Evolutionary conservation across 2,329 filamentous ascomycete species (phyloP), one percentile per base, ranked within the genome.

Genomic region (Colletotrichum phormii): DNA sequence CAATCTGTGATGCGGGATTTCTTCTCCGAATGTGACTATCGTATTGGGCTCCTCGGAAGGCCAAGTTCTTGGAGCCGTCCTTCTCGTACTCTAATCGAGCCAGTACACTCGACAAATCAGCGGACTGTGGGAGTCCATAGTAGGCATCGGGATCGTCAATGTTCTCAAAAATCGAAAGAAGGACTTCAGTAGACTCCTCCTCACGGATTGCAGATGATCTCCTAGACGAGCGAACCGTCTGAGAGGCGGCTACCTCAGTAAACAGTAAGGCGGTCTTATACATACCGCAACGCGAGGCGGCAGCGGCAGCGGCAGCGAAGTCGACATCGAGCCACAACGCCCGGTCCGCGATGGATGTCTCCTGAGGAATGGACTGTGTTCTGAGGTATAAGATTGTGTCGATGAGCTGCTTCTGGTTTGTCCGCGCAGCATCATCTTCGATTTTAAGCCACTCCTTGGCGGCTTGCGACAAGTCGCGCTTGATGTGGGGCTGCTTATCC

Each of bases 91-190:
- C 95, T 5, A 98, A 88, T 11, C 94, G 92, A 63, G 93, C 90
- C 71, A 98, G 86, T 1, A 98, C 93, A 12, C 93, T 94, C 18
- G 89, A 86, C 18, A 99, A 84, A 70, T 91, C 95, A 7, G 95
- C 89, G 53, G 90, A 90, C 81, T 97, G 93, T 54, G 94, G 90
- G 8, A 98, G 88, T 4, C 97, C 97, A 79, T 99, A 99, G 81
- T 97, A 99, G 0, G 95, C 93, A 81, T 99, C 97, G 1, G 95
- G 96, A 78, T 99, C 97, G 79, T 98, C 95, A 59, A 99, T 93
- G 73, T 94, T 96, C 79, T 94, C 93, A 80, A 97, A 99, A 3
- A 99, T 95, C 0, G 89, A 86, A 57, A 98, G 87, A 13, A 98
- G 85, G 1, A 97, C 86, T 35, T 94, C 90, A 4, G 89, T 87